A percentile compares a stretch with the other conserved stretches of the same genome.
Conservation (phyloP, 2,329 filamentous ascomycete genomes). For the Monosporascus sp. region DNA sequence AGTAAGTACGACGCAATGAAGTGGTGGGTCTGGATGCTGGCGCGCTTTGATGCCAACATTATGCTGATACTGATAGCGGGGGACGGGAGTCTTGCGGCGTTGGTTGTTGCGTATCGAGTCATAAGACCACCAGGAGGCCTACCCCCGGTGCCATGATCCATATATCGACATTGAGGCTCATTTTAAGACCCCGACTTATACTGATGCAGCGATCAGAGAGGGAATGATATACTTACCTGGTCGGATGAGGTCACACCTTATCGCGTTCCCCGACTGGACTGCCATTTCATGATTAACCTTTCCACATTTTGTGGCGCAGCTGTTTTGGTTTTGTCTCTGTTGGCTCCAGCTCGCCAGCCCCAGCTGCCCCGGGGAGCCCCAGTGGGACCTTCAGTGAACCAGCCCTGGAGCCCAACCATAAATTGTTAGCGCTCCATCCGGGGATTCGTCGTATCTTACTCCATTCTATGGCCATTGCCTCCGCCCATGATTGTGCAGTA, state of each 20-base stretch:
- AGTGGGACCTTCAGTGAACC: background rate
- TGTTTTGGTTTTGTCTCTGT: background rate
- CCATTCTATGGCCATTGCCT: background rate
- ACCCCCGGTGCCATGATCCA: background rate
- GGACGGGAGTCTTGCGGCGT: background rate
- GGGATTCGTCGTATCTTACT: background rate
- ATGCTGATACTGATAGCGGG: background rate
- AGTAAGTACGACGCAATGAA: too few relatives aligned
- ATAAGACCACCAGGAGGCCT: background rate
- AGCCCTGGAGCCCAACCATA: background rate
- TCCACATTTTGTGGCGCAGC: slow-evolving; percentile 11
- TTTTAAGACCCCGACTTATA: background rate
- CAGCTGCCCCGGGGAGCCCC: too few relatives aligned
- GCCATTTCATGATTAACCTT: slow-evolving; percentile 4
- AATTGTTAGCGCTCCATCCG: slow-evolving; percentile 12
- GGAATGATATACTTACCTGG: background rate
- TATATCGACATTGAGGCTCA: background rate
- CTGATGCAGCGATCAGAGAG: background rate
- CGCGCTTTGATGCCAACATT: background rate
- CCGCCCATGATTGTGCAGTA: slow-evolving; percentile 3
- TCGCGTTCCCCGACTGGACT: background rate
- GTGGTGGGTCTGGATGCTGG: too few relatives aligned
- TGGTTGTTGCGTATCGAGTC: background rate
- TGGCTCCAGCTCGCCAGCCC: background rate
- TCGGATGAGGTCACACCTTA: background rate